These are phyloP conservation scores for Mrakia gelida DNA, from an alignment of 768 basidiomycete species.

Conservation along the genomic window DNA sequence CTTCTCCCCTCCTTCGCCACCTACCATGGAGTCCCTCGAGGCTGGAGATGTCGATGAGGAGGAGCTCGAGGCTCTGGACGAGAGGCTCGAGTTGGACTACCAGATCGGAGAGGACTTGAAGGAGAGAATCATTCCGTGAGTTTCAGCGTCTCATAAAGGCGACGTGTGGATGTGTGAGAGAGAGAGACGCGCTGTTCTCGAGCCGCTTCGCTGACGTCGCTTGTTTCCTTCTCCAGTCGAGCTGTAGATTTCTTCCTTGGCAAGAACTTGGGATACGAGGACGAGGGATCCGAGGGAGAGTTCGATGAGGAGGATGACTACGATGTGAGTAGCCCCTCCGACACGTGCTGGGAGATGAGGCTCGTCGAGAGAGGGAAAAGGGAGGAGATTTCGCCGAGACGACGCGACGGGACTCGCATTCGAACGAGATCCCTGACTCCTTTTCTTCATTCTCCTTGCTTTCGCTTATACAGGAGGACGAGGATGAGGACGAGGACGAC, in stretches of 20 bases:
- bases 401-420: neutral
- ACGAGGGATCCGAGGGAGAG: constrained; percentile 41
- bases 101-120: constrained; percentile 96
- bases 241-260: constrained; percentile 95
- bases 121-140: constrained; percentile 65
- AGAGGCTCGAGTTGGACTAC: constrained; percentile 91
- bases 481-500: constrained; percentile 64
- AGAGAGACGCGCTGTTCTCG: neutral
- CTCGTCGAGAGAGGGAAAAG: no score
- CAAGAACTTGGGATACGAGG: constrained; percentile 79
- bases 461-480: constrained; percentile 46
- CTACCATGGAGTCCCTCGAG: constrained; percentile 63
- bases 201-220: neutral
- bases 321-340: constrained; percentile 48
- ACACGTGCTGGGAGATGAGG: neutral
- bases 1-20: constrained; percentile 76
- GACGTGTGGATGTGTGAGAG: neutral
- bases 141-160: neutral
- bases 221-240: constrained; percentile 56
- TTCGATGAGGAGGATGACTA: constrained; percentile 49
- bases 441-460: constrained; percentile 18
- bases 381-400: no score
- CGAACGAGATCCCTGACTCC: neutral
- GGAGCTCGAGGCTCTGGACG: constrained; percentile 70
- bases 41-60: constrained; percentile 65